Percentiles rank a stretch among this genome's conserved stretches.
These are phyloP conservation scores for Zizania palustris DNA, from an alignment of 202 grass and related monocot species.

Conservation along the genomic window DNA sequence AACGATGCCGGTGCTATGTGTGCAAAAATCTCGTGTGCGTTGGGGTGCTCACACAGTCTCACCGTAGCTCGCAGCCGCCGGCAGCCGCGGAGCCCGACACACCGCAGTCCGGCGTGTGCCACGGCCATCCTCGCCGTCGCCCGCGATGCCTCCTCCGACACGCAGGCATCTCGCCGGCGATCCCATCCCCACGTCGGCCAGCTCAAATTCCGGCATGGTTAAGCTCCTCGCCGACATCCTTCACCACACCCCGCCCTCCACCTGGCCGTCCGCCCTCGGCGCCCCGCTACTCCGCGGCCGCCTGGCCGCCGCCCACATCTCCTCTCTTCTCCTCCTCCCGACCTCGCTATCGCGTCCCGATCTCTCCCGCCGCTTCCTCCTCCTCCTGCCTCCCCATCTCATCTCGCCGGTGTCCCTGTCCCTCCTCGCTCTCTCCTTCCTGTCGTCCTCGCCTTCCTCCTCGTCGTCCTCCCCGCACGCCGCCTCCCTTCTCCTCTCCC, in stretches of 20 bases:
- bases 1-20: no score
- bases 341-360: slow-evolving; percentile 38
- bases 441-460: slow-evolving; percentile 43
- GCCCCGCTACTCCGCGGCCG: slow-evolving; percentile 30
- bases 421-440: slow-evolving; percentile 55
- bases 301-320: slow-evolving; percentile 23
- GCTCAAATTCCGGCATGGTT: slow-evolving; percentile 44
- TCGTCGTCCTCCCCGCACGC: slow-evolving; percentile 43
- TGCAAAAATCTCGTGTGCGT: no score
- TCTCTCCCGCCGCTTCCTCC: slow-evolving; percentile 50
- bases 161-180: slow-evolving; percentile 17
- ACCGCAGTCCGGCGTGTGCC: background rate
- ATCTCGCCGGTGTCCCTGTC: slow-evolving; percentile 47
- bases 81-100: background rate
- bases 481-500: slow-evolving; percentile 48
- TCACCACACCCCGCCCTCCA: slow-evolving; percentile 41
- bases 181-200: background rate
- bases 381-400: slow-evolving; percentile 43
- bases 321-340: slow-evolving; percentile 52
- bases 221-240: slow-evolving; percentile 52
- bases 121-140: slow-evolving; percentile 13
- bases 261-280: slow-evolving; percentile 49
- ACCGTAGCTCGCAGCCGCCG: background rate
- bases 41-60: no score
- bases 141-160: slow-evolving; percentile 36